A percentile compares a stretch with the other conserved stretches of the same genome.
phyloP scores from a whole-genome alignment of 352 stramenopile genomes.

The Globisporangium solare region DNA sequence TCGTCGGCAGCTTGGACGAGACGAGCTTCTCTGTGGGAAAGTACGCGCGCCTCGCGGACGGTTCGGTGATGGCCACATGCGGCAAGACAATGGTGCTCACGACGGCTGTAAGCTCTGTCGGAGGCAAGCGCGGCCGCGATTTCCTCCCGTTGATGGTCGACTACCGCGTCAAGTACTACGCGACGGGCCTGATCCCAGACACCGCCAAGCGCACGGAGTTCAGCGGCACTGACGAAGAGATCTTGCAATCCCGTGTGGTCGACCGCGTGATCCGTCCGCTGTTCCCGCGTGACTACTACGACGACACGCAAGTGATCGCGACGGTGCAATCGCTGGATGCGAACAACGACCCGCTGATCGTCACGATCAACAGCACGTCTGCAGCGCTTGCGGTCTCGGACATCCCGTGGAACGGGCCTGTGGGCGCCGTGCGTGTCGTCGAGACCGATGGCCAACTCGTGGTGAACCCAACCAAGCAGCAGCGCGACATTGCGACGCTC shows the following conservation, averaged over 20 bases:
- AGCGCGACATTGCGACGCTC: slow-evolving; percentile 67
- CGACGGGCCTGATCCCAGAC: slow-evolving; percentile 84
- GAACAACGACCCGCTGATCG: slow-evolving; percentile 80
- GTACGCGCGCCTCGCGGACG: slow-evolving; percentile 83
- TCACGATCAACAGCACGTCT: slow-evolving; percentile 88
- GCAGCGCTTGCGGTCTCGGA: slow-evolving; percentile 81
- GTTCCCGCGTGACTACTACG: slow-evolving; percentile 91
- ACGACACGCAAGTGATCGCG: slow-evolving; percentile 94
- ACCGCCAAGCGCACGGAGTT: slow-evolving; percentile 87
- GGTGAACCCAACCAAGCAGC: slow-evolving; percentile 85
- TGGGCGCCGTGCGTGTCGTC: slow-evolving; percentile 87
- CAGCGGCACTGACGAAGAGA: slow-evolving; percentile 91
- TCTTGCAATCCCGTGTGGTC: slow-evolving; percentile 94
- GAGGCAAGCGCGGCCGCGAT: slow-evolving; percentile 43
- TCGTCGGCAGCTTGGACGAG: slow-evolving; percentile 47
- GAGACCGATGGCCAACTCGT: slow-evolving; percentile 85
- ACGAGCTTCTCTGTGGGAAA: slow-evolving; percentile 67
- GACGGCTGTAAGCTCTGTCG: slow-evolving; percentile 66
- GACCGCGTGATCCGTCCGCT: slow-evolving; percentile 95
- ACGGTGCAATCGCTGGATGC: slow-evolving; percentile 87
- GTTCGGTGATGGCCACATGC: slow-evolving; percentile 75
- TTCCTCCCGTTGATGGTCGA: slow-evolving; percentile 93
- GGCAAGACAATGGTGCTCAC: slow-evolving; percentile 86
- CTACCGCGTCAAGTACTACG: slow-evolving; percentile 90
- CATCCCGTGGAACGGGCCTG: slow-evolving; percentile 87